phyloP scores from a whole-genome alignment of 345 rosid genomes.

The Arabidopsis arenosa region DNA sequence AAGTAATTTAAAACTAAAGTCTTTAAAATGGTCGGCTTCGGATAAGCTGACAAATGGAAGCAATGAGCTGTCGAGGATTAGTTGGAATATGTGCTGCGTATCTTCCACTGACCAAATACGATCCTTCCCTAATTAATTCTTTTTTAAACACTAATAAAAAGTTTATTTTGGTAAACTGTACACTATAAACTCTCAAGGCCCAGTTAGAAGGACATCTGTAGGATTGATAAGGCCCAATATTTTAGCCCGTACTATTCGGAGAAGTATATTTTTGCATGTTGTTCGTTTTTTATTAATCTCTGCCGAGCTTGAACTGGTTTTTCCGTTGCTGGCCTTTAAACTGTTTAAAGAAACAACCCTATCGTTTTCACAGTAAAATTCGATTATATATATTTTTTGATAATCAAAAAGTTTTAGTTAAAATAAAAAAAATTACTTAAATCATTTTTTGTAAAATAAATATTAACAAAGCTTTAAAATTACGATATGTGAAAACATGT shows the following conservation, averaged over 20 bases:
- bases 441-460: no score
- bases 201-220: not conserved
- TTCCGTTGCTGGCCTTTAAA: no score
- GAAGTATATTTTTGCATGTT: not conserved
- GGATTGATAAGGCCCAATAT: not conserved
- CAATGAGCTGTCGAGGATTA: conserved; percentile 44
- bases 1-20: conserved; percentile 15
- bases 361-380: no score
- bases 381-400: no score
- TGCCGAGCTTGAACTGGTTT: no score
- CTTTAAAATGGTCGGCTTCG: conserved; percentile 40
- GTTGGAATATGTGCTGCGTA: conserved; percentile 34
- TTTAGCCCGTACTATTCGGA: not conserved
- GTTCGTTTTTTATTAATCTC: not conserved
- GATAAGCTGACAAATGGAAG: conserved; percentile 45
- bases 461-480: no score
- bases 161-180: not conserved
- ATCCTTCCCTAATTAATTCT: conserved; percentile 19
- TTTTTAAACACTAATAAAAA: not conserved
- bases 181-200: conserved; percentile 4
- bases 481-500: no score
- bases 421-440: no score
- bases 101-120: conserved; percentile 27
- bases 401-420: no score
- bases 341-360: no score